A percentile compares a stretch with the other conserved stretches of the same genome.
Conservation (phyloP, 2,329 filamentous ascomycete genomes). For the Fulvia fulva region DNA sequence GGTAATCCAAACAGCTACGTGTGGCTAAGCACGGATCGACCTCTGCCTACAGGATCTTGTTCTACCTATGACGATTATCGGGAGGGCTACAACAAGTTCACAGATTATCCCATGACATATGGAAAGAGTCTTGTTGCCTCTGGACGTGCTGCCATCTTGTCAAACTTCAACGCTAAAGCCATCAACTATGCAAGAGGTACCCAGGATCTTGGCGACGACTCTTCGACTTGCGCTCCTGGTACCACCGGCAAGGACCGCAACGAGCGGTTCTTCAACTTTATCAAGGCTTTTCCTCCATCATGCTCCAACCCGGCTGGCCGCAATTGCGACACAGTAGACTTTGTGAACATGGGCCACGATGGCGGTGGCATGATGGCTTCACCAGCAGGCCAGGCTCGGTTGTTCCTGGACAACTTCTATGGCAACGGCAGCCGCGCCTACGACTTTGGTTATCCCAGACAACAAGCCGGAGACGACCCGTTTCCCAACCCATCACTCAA, state of each 20-base stretch:
- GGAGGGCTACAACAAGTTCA: slow-evolving; percentile 34
- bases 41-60: slow-evolving; percentile 30
- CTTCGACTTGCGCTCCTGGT: slow-evolving; percentile 30
- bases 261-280: slow-evolving; percentile 40
- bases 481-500: slow-evolving; percentile 31
- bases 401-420: slow-evolving; percentile 39
- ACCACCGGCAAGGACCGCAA: slow-evolving; percentile 35
- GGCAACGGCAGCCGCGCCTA: slow-evolving; percentile 32
- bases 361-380: slow-evolving; percentile 35
- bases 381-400: slow-evolving; percentile 32
- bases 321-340: slow-evolving; percentile 36
- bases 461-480: slow-evolving; percentile 31
- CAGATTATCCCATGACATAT: slow-evolving; percentile 33
- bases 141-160: slow-evolving; percentile 31
- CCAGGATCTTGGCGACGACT: slow-evolving; percentile 35
- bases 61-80: slow-evolving; percentile 35
- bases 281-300: slow-evolving; percentile 33
- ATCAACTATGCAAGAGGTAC: slow-evolving; percentile 35
- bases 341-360: slow-evolving; percentile 34
- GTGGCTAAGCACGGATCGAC: slow-evolving; percentile 33
- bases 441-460: slow-evolving; percentile 37
- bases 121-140: slow-evolving; percentile 26
- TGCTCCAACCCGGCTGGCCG: slow-evolving; percentile 24
- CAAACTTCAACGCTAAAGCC: slow-evolving; percentile 33
- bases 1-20: slow-evolving; percentile 36